A percentile compares a stretch with the other conserved stretches of the same genome.
These are phyloP conservation scores for Nicotiana attenuata DNA, from an alignment of 257 asterid genomes.

Conservation along the genomic window DNA sequence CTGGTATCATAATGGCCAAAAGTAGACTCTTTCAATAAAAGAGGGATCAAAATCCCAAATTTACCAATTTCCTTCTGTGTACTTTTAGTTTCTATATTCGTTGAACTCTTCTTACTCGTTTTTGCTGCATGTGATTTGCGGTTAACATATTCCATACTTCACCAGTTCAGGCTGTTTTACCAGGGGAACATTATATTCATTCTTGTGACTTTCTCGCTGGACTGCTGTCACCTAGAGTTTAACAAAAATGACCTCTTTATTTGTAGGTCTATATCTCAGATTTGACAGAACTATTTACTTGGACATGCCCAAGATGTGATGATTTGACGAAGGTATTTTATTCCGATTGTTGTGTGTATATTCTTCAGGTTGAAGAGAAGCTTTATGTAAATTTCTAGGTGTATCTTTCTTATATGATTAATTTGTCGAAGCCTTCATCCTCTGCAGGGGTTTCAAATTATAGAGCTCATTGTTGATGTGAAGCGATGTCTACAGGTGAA, in stretches of 20 bases:
- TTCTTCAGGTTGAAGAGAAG: conserved; percentile 1
- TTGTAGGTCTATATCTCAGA: conserved; percentile 88
- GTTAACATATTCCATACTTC: neutral
- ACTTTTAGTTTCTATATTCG: neutral
- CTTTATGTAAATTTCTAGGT: neutral
- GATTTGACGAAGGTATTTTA: conserved; percentile 59
- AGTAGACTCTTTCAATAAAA: neutral
- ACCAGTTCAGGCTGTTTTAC: neutral
- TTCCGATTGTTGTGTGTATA: neutral
- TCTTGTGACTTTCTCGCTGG: conserved; percentile 1
- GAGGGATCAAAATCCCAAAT: neutral
- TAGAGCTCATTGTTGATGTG: conserved; percentile 86
- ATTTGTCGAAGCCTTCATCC: neutral
- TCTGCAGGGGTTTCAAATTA: conserved; percentile 84
- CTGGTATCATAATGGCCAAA: neutral
- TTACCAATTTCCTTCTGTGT: neutral
- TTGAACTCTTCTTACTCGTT: neutral
- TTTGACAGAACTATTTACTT: conserved; percentile 70
- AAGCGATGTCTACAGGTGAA: conserved; percentile 82
- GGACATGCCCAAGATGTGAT: conserved; percentile 95
- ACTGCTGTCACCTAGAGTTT: neutral
- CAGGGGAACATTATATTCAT: neutral
- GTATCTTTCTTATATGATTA: neutral
- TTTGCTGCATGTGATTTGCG: neutral
- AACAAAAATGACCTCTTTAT: conserved; percentile 9